phyloP scores from a whole-genome alignment of 306 rosid genomes.

The peach (Prunus persica) region Prunus_persica_NCBIv2 NC_034011.1:14636001-14636500 shows the following conservation, averaged over 20 bases:
- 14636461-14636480: slow-evolving; percentile 85
- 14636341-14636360: slow-evolving; percentile 85
- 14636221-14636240: not conserved
- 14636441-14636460: slow-evolving; percentile 76
- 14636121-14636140: not conserved
- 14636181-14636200: not conserved
- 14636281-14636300: not conserved
- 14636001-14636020: slow-evolving; percentile 53
- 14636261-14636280: not conserved
- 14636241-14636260: not conserved
- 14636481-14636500: slow-evolving; percentile 58
- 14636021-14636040: slow-evolving; percentile 97
- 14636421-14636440: slow-evolving; percentile 96
- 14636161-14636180: not conserved
- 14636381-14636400: slow-evolving; percentile 88
- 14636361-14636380: slow-evolving; percentile 76
- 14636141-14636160: not conserved
- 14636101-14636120: not conserved
- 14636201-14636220: not conserved
- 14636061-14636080: not conserved
- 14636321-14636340: slow-evolving; percentile 96
- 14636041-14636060: slow-evolving; percentile 16
- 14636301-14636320: slow-evolving; percentile 64
- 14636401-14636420: slow-evolving; percentile 92
- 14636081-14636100: not conserved